Evolutionary conservation across 441 rosid species (phyloP), one percentile per base, ranked within the genome.

Genomic region (Flueggea neowawraea): DNA sequence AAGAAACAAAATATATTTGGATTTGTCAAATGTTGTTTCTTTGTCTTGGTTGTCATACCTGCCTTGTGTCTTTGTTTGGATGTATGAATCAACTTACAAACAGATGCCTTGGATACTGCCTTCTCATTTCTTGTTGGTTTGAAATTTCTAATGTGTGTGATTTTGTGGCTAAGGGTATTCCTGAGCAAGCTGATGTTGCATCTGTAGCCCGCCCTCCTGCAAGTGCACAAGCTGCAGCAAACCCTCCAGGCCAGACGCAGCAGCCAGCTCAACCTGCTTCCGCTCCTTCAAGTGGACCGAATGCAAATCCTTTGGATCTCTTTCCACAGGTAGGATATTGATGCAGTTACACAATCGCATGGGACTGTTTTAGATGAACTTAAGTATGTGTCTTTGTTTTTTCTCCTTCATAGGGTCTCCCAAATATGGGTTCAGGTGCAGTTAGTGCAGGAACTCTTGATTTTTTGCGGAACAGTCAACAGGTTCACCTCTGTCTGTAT

Each of bases 401-500:
- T 58, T 4, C 2, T 58, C 14, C n/a, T 41, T 15, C 28, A 12
- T n/a, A 89, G 96, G 96, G 96, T 62, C 84, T 86, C 75, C 91
- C 93, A 1, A 77, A 65, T 43, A 67, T 79, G 63, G 96, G 84
- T 52, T 64, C 87, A 57, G 80, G 72, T 65, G 64, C 22, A 15
- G 56, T 83, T 58, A 74, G 84, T 73, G 88, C 84, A 15, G 94
- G 91, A 55, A 80, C 66, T 64, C 80, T 90, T 64, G 96, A 90
- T 70, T 87, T 90, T 67, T 80, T 90, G 63, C 86, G 96, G 36
- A 87, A 81, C 68, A 90, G 91, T 60, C 96, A 80, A 63, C 96
- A 89, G 96, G 96, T 89, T 6, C 4, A 28, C 28, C 28, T n/a
- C 17, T 22, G 7, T 22, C 31, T 32, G 9, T 60, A 5, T 15